Evolutionary conservation across 768 basidiomycete species (phyloP), one percentile per base, ranked within the genome.

Genomic region (Amanita fuliginea): DNA sequence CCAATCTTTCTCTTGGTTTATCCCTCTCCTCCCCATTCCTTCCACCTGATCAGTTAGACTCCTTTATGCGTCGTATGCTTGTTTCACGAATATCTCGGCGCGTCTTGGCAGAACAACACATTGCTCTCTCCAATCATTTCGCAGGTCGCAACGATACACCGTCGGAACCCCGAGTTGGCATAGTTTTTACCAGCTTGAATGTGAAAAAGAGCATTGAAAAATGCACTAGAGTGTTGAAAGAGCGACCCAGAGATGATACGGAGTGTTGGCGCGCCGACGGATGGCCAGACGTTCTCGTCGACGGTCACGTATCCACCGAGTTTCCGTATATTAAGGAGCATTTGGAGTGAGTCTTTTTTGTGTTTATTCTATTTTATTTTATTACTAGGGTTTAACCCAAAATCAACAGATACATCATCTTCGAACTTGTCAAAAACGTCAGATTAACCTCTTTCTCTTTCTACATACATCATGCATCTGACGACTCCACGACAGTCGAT

Each of bases 61-160:
- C 86, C 2, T 90, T 92, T 63, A 89, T 92, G 84, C 77, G 81
- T 19, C 80, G 90, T 19, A 95, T 95, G 91, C 75, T 95, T 8
- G 77, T 90, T 43, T 93, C 91, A 2, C 77, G 91, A 47, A 92
- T 93, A 62, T 92, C 90, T 10, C 76, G 91, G 18, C 80, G 91
- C 28, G 92, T 95, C 28, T 74, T 95, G 19, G 86, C 81, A 3
- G 88, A 93, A 60, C 91, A 95, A 56, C 91, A 95, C 56, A 77
- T 93, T 47, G 85, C 88, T 1, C 70, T 95, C 4, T 85, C 89
- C 6, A 72, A 77, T 50, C 75, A 73, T 22, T 70, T 78, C 51
- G 64, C 62, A 54, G 65, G 73, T 41, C 56, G 62, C 16, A 54
- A 61, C 4, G 60, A 74, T 36, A 50, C 56, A 9, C 60, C 63